Evolutionary conservation across 2,329 filamentous ascomycete genomes (phyloP), one percentile per base, ranked within the genome.

Genomic region (Penicillium sclerotiorum): DNA sequence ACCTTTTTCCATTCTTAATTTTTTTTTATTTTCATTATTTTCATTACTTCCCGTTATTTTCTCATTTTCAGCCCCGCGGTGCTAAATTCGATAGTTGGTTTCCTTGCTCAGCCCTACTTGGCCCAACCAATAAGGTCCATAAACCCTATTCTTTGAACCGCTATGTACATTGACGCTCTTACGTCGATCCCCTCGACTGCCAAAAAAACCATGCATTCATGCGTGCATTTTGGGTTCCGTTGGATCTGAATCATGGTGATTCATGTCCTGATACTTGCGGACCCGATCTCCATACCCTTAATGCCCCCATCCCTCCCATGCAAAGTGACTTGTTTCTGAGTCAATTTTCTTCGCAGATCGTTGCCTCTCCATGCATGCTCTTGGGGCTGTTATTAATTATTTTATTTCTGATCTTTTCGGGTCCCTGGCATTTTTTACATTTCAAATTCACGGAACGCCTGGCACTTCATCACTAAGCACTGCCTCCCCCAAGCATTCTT

Each of bases 41-140:
- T 30, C 39, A 38, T 21, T 20, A 33, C 23, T 27, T 38, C 13
- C 20, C 8, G n/a, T 36, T 8, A 18, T 5, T 25, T 23, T 28
- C 21, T 30, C 21, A 17, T 7, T 46, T 28, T 37, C 43, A 41
- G 37, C 37, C 45, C 38, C 37, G 27, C 18, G 33, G 23, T 45
- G 28, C 36, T 39, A 7, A 35, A 37, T 40, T 38, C n/a, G 18
- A 20, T 47, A n/a, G 33, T 32, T 32, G 36, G 23, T 18, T 36
- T 36, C 33, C 35, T 47, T 39, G 36, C 33, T 55, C 52, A 55
- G 52, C 52, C 52, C 52, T 55, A 55, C 52, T 55, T 32, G 35
- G 15, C 22, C 13, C 22, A 13, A 40, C 44, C 43, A 53, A 52
- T 52, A 11, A 20, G 13, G 11, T 13, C 23, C 23, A 28, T 28